Conservation (phyloP, 768 basidiomycete genomes). For the Naematelia aurantialba region DNA sequence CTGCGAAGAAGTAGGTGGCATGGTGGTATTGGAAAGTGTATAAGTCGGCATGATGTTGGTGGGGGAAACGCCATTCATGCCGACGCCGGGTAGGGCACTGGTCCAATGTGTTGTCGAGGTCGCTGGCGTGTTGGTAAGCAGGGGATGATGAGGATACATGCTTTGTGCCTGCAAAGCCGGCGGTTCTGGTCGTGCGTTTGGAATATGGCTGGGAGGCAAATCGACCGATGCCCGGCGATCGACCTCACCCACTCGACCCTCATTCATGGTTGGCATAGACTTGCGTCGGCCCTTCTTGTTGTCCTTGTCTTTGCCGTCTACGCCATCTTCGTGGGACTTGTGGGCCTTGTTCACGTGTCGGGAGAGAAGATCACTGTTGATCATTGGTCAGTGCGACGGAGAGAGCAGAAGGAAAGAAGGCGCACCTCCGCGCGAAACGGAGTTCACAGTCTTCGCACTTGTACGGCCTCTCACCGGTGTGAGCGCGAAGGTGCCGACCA, state of each 20-base stretch:
- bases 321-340: slow-evolving; percentile 31
- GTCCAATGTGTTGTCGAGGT: neutral
- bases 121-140: neutral
- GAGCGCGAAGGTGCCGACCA: slow-evolving; percentile 46
- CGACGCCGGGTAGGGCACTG: neutral
- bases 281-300: slow-evolving; percentile 41
- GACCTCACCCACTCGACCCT: neutral
- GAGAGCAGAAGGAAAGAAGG: neutral
- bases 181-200: neutral
- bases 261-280: slow-evolving; percentile 15
- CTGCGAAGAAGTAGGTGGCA: neutral
- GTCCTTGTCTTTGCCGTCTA: slow-evolving; percentile 5
- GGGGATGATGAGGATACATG: slow-evolving; percentile 7
- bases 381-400: neutral
- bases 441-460: slow-evolving; percentile 45
- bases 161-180: slow-evolving; percentile 1
- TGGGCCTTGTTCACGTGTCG: slow-evolving; percentile 50
- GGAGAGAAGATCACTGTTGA: slow-evolving; percentile 41
- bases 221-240: slow-evolving; percentile 2
- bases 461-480: slow-evolving; percentile 49
- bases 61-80: neutral
- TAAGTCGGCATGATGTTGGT: neutral
- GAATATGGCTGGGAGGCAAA: neutral
- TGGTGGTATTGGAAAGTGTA: neutral
- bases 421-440: slow-evolving; percentile 44